A percentile compares a stretch with the other conserved stretches of the same genome.
Evolutionary conservation across 768 basidiomycete genomes (phyloP).

Genomic region (Dentipellis sp.): DNA sequence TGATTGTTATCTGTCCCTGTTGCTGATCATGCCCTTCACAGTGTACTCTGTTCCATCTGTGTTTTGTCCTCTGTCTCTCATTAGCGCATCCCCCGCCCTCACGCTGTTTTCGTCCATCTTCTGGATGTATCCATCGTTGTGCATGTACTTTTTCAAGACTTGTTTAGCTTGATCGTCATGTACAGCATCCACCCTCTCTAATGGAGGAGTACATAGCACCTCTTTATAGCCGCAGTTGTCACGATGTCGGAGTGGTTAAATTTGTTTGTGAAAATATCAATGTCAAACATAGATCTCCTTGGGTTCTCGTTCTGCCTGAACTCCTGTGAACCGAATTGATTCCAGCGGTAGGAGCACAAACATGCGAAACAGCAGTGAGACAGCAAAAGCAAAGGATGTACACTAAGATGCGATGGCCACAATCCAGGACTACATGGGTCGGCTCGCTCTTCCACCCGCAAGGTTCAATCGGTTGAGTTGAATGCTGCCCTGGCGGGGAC

Average conservation of each 20-base stretch:
- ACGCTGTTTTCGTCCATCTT: conserved; percentile 13
- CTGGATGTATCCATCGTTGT: conserved; percentile 8
- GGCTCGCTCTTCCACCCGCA: neutral
- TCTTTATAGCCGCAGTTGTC: neutral
- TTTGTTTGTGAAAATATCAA: neutral
- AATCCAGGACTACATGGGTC: neutral
- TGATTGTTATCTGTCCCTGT: neutral
- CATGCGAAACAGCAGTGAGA: neutral
- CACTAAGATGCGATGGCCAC: neutral
- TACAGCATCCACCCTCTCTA: conserved; percentile 12
- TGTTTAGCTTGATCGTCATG: conserved; percentile 12
- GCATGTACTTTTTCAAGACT: conserved; percentile 17
- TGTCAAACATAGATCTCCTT: neutral
- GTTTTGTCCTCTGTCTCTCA: conserved; percentile 5
- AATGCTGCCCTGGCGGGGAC: conserved; percentile 14
- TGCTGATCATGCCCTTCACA: neutral
- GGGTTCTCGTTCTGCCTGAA: neutral
- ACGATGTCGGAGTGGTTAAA: neutral
- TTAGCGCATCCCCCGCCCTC: conserved; percentile 10
- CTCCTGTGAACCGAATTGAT: no score
- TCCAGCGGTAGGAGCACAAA: no score
- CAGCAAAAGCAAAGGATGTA: neutral
- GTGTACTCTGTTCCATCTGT: neutral
- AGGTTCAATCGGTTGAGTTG: neutral
- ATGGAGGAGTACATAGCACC: conserved; percentile 2